phyloP scores from a whole-genome alignment of 140 eudicot genomes.

The Senecio squalidus region DNA sequence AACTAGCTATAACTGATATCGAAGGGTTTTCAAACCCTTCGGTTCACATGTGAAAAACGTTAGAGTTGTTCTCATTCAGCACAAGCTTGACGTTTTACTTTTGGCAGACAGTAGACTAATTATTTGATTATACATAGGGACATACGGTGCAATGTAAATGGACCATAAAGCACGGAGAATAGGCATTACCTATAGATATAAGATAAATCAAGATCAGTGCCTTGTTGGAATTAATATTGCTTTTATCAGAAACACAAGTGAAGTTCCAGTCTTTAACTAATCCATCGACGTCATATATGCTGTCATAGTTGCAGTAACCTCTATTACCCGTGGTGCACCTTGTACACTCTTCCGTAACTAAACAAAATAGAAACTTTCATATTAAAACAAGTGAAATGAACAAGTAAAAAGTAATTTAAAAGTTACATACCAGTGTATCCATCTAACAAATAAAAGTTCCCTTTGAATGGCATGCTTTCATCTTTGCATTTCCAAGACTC shows the following conservation, averaged over 20 bases:
- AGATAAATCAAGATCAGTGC: background rate
- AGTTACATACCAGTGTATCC: slow-evolving; percentile 28
- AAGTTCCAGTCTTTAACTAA: background rate
- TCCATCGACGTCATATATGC: background rate
- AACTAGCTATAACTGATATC: background rate
- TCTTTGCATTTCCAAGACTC: background rate
- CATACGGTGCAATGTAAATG: background rate
- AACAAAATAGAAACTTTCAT: too few relatives aligned
- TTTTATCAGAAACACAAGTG: background rate
- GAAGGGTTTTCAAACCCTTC: background rate
- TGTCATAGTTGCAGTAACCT: background rate
- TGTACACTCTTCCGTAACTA: background rate
- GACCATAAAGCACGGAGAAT: background rate
- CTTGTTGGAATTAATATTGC: background rate
- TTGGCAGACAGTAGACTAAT: background rate
- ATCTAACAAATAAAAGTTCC: slow-evolving; percentile 23
- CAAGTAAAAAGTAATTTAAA: background rate
- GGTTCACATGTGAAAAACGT: background rate
- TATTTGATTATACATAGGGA: too few relatives aligned
- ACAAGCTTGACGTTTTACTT: background rate
- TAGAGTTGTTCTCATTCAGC: too few relatives aligned
- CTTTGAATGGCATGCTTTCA: background rate
- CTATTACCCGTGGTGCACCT: background rate
- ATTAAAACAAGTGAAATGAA: background rate
- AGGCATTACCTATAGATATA: background rate